Evolutionary conservation across 2,329 filamentous ascomycete genomes (phyloP).

Genomic region (Penicillium corylophilum): DNA sequence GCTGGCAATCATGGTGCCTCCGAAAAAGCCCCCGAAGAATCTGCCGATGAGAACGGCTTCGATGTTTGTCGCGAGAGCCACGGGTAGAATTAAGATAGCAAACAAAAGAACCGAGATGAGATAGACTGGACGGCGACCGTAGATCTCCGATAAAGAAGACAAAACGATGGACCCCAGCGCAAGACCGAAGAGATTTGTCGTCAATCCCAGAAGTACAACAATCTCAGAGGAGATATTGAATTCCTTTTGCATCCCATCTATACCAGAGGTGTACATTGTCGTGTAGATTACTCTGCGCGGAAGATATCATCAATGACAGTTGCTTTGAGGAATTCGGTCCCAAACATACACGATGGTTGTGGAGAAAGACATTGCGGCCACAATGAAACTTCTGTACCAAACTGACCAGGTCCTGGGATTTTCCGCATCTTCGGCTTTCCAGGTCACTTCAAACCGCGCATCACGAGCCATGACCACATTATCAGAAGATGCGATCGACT

Average conservation of each 20-base stretch:
- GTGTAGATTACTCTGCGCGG: slow-evolving; percentile 59
- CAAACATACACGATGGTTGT: slow-evolving; percentile 17
- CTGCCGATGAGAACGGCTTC: slow-evolving; percentile 16
- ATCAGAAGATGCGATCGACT: background rate
- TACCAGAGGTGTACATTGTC: slow-evolving; percentile 68
- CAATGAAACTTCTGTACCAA: slow-evolving; percentile 22
- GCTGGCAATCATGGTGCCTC: slow-evolving; percentile 72
- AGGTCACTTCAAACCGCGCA: slow-evolving; percentile 16
- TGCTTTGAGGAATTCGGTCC: too few species aligned
- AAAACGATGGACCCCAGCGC: slow-evolving; percentile 65
- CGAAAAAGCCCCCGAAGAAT: slow-evolving; percentile 50
- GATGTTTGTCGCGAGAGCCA: slow-evolving; percentile 54
- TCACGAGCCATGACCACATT: background rate
- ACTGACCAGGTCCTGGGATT: slow-evolving; percentile 18
- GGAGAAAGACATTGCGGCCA: slow-evolving; percentile 19
- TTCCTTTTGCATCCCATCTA: slow-evolving; percentile 63
- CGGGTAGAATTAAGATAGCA: slow-evolving; percentile 64
- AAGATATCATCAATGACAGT: background rate
- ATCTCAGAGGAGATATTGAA: slow-evolving; percentile 59
- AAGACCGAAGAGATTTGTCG: slow-evolving; percentile 70
- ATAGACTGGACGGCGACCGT: slow-evolving; percentile 53
- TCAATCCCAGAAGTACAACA: slow-evolving; percentile 66
- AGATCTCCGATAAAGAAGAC: slow-evolving; percentile 56
- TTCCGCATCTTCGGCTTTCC: slow-evolving; percentile 11
- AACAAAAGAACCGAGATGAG: slow-evolving; percentile 61